These are phyloP conservation scores for Yamadazyma blattariae DNA, from an alignment of 1,139 yeast genomes.

Conservation along the genomic window DNA sequence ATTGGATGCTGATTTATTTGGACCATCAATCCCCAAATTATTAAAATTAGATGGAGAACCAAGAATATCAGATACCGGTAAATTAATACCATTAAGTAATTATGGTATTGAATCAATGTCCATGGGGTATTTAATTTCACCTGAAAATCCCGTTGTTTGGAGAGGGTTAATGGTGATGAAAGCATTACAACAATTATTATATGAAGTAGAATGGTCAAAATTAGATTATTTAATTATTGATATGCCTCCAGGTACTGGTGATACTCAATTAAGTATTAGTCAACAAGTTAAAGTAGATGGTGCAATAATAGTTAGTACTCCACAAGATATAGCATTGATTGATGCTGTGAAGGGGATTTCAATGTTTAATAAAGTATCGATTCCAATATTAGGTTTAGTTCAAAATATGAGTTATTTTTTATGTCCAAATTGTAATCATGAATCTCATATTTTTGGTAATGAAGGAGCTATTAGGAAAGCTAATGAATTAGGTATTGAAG, in stretches of 20 bases:
- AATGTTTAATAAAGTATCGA: slow-evolving; percentile 70
- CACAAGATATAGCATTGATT: slow-evolving; percentile 80
- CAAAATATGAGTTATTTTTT: slow-evolving; percentile 79
- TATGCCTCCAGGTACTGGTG: slow-evolving; percentile 94
- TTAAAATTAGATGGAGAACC: slow-evolving; percentile 69
- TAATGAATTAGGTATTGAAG: slow-evolving; percentile 41
- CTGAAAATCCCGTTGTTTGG: slow-evolving; percentile 77
- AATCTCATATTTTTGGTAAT: slow-evolving; percentile 71
- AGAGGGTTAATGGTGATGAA: slow-evolving; percentile 86
- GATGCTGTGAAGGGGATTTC: slow-evolving; percentile 82
- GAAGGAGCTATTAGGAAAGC: slow-evolving; percentile 67
- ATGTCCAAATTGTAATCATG: slow-evolving; percentile 61
- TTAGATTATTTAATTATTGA: slow-evolving; percentile 73
- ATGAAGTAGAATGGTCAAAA: slow-evolving; percentile 78
- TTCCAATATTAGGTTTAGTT: slow-evolving; percentile 77
- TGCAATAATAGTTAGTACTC: slow-evolving; percentile 79
- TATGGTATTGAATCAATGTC: slow-evolving; percentile 86
- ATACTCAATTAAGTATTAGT: slow-evolving; percentile 76
- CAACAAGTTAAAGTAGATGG: slow-evolving; percentile 78
- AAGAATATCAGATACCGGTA: slow-evolving; percentile 50
- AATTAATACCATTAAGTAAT: slow-evolving; percentile 66
- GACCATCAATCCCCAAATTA: slow-evolving; percentile 77
- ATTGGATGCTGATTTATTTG: slow-evolving; percentile 80
- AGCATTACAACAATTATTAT: slow-evolving; percentile 76
- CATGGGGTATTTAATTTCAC: slow-evolving; percentile 79